Evolutionary conservation across 164 flowering plant genomes (phyloP), one percentile per base, ranked within the genome.

Genomic region (Magnolia officinalis): DNA sequence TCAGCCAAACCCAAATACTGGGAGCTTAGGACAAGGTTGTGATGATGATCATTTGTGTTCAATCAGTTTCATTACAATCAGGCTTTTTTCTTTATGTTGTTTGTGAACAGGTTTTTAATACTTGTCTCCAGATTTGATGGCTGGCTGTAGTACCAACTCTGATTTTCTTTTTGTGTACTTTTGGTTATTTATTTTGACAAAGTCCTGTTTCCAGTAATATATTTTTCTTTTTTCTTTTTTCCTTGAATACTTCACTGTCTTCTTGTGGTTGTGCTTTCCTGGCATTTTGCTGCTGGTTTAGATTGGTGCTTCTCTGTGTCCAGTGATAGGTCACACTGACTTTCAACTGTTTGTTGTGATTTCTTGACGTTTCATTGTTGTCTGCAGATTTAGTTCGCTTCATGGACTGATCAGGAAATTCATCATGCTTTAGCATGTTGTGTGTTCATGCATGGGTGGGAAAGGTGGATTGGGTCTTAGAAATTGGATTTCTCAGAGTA

Each of bases 401-500:
- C 7, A 18, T 70, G 24, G 29, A n/a, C 24, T 31, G 72, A 55
- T 16, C 76, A 55, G 58, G 72, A 77, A 77, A 78, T 59, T 58
- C 58, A 21, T 67, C 73, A 23, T 67, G 73, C 52, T 68, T 73
- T 73, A 19, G 31, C 74, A 18, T 68, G 52, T 11, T 45, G 16
- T 3, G 13, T 72, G 58, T 1, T 29, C 71, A 23, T 66, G 37
- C 70, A 81, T 81, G 80, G 78, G 78, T 70, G 74, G 72, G 68
- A 81, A 78, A 72, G 71, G 75, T 70, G 72, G 76, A 49, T 50
- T 75, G 63, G 59, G 76, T 72, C 50, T 71, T 71, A 71, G 83
- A 37, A 78, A 75, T 75, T 78, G 78, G 80, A 75, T 72, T 81
- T 78, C 45, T 63, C 74, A 1, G 75, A 78, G 26, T 78, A 75